Evolutionary conservation across 208 protist species (phyloP), one percentile per base, ranked within the genome.

Genomic region (Naegleria fowleri): DNA sequence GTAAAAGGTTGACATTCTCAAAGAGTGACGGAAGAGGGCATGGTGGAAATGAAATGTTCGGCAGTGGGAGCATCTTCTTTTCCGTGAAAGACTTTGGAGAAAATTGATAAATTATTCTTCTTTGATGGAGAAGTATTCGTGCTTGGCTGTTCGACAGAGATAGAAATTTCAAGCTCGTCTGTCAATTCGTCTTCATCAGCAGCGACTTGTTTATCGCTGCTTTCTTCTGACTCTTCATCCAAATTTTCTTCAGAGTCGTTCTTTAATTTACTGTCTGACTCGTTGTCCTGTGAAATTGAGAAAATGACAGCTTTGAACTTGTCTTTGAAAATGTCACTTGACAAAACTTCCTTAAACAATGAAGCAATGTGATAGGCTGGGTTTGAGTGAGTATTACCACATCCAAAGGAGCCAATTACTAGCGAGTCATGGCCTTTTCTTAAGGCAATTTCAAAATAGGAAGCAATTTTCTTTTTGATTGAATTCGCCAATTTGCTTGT

Each of bases 361-460:
- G 67, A 22, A 15, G 91, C 91, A 38, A 92, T 83, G 38, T 92
- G 91, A 41, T 85, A n/a, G 16, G 91, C 3, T 11, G 91, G 91
- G 40, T 88, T 91, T 5, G 9, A 22, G 33, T 59, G 55, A 22
- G 36, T 15, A 41, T 87, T 87, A 2, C 3, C 55, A 59, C 39
- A 90, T 0, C 91, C 91, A 52, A 52, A 83, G 16, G 86, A 40
- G 29, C 43, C 33, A 0, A 92, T 0, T 19, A 92, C 91, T 5
- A 92, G 5, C 1, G 36, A 0, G 88, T 92, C 91, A 90, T 92
- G 75, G n/a, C 36, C 36, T 11, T 92, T 79, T 38, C 15, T 13
- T 11, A 88, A 39, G n/a, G 84, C 76, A 55, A 41, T 52, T 33
- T 84, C 25, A 33, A 92, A 91, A n/a, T 91, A 22, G 15, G 19